Base-by-base conservation (phyloP, 1,139 yeast species). In the Saccharomyces uvarum region DNA sequence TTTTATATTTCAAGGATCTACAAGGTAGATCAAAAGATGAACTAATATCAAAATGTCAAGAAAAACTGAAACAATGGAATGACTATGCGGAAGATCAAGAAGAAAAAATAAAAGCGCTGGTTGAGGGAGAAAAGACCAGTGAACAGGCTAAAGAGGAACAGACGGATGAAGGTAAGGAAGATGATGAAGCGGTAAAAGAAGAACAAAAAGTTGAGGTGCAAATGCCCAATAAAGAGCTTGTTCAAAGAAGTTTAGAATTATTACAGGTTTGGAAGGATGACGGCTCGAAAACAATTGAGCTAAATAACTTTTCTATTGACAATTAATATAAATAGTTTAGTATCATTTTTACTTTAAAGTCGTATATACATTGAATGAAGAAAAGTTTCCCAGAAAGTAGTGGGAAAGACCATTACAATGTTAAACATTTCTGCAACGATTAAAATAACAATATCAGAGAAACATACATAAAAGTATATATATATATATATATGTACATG, bases 21-120 rank as follows among this genome's bases (percentile, higher is more conserved):
- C 88, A 85, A 68, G 96, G 96, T 2, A 89, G 88, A 0, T 79
- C 68, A 11, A 63, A 83, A 59, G 80, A 74, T 19, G 75, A 95
- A 59, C 69, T 88, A 16, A 70, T 79, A 8, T 78, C 74, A 3
- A 83, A 80, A 14, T 77, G 73, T 54, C 59, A 59, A 51, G 60
- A 58, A 5, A 56, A 61, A 29, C 48, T 71, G 11, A 63, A 69
- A 27, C 62, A 65, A 44, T 70, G 72, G 70, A 67, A 69, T 51
- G 59, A 58, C 8, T 64, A 61, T 31, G 59, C 62, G 28, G 61
- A 58, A 27, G 65, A 64, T 16, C 69, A 66, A 49, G 69, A 68
- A 56, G 63, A 61, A 41, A 63, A 61, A 29, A 62, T 61, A 57
- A 59, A 59, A 27, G 62, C 63, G 27, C 55, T 59, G 47, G 63